These are phyloP conservation scores for Exophiala dermatitidis DNA, from an alignment of 2,329 filamentous ascomycete species.

Conservation along the genomic window DNA sequence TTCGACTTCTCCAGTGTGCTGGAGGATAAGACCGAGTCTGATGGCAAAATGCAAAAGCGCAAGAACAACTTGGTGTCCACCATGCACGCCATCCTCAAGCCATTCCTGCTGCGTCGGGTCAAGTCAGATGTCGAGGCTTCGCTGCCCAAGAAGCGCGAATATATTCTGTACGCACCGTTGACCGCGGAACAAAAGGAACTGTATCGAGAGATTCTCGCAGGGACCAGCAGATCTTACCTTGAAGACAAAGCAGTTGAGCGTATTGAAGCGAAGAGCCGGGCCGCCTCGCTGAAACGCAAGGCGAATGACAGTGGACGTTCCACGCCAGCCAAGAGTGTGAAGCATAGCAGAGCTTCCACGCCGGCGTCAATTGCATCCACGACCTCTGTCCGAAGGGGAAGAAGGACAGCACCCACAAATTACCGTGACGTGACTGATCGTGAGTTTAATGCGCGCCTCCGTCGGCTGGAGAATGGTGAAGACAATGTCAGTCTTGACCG, in stretches of 20 bases:
- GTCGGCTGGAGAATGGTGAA: constrained; percentile 45
- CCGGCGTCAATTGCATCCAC: constrained; percentile 50
- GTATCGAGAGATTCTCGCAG: constrained; percentile 78
- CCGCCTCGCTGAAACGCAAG: constrained; percentile 53
- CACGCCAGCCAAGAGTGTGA: constrained; percentile 62
- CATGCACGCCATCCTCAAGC: constrained; percentile 87
- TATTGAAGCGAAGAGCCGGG: constrained; percentile 39
- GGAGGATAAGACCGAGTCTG: constrained; percentile 69
- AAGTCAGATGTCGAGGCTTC: constrained; percentile 89
- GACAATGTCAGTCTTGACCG: constrained; percentile 38
- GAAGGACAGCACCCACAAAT: constrained; percentile 43
- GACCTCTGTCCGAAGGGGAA: constrained; percentile 46
- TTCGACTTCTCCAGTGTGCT: constrained; percentile 93
- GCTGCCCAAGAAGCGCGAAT: constrained; percentile 94
- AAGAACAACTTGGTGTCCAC: constrained; percentile 75
- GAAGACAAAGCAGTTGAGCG: constrained; percentile 46
- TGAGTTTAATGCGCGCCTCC: constrained; percentile 67
- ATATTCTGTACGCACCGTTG: constrained; percentile 88
- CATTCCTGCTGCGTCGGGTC: constrained; percentile 75
- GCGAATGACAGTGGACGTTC: constrained; percentile 37
- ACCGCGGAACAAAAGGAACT: constrained; percentile 85
- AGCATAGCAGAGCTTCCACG: constrained; percentile 67
- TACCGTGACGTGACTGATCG: constrained; percentile 70
- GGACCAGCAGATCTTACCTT: constrained; percentile 52
- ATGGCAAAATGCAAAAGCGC: constrained; percentile 65